These are phyloP conservation scores for Saturnispora gosingensis DNA, from an alignment of 805 yeast species.

Conservation along the genomic window DNA sequence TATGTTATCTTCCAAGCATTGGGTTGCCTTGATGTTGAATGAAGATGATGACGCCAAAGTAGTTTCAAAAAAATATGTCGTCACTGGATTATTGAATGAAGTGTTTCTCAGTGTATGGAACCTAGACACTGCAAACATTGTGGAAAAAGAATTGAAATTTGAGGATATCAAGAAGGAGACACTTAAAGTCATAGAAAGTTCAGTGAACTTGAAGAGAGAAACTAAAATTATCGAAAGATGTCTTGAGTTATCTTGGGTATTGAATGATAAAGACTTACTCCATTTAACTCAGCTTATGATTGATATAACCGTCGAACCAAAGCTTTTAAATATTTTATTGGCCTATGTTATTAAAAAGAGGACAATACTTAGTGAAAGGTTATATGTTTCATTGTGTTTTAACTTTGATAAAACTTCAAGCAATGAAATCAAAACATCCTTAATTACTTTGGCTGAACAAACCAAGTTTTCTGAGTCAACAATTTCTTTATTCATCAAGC, in stretches of 20 bases:
- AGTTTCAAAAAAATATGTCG: slow-evolving; percentile 11
- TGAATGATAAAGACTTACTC: slow-evolving; percentile 9
- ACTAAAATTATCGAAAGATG: slow-evolving; percentile 4
- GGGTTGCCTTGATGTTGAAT: slow-evolving; percentile 16
- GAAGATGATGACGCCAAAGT: neutral
- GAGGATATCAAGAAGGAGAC: neutral
- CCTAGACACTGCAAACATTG: neutral
- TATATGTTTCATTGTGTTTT: neutral
- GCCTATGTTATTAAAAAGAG: neutral
- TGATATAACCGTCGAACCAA: neutral
- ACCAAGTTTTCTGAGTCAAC: slow-evolving; percentile 2
- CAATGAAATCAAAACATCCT: neutral
- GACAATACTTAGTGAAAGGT: neutral
- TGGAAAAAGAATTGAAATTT: neutral
- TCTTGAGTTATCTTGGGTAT: slow-evolving; percentile 17
- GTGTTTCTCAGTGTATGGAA: slow-evolving; percentile 16
- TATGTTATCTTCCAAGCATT: slow-evolving; percentile 19
- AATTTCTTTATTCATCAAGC: neutral
- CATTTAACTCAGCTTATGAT: neutral
- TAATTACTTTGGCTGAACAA: slow-evolving; percentile 4
- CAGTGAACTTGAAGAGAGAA: neutral
- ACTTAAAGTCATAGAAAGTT: neutral
- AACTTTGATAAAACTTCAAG: neutral
- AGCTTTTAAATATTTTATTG: neutral
- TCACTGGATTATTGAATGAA: slow-evolving; percentile 22